phyloP scores from a whole-genome alignment of 805 yeast species.

The Torulaspora indica region DNA sequence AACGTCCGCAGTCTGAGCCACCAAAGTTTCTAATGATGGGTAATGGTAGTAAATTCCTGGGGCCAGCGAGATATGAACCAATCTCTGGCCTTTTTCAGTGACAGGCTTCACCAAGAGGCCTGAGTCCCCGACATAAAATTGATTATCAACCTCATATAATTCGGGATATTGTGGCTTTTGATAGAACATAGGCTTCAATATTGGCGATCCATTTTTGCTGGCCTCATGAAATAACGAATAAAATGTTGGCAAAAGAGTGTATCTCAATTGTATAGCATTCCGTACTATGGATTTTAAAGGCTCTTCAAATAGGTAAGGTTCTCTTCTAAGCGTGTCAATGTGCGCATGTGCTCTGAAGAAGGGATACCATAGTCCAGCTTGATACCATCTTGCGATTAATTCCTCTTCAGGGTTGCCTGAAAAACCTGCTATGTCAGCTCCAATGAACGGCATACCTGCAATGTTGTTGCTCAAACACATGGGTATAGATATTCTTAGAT shows the following conservation, averaged over 20 bases:
- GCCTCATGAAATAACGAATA: slow-evolving; percentile 75
- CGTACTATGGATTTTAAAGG: slow-evolving; percentile 63
- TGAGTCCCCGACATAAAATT: slow-evolving; percentile 68
- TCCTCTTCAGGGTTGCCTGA: slow-evolving; percentile 85
- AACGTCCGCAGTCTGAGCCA: slow-evolving; percentile 31
- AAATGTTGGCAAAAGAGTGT: slow-evolving; percentile 67
- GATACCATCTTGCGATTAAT: slow-evolving; percentile 87
- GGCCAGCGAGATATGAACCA: slow-evolving; percentile 38
- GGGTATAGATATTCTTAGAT: slow-evolving; percentile 72
- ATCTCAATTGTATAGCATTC: slow-evolving; percentile 69
- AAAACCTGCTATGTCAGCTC: slow-evolving; percentile 97
- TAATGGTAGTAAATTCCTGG: slow-evolving; percentile 57
- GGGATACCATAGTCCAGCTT: slow-evolving; percentile 93
- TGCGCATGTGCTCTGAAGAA: slow-evolving; percentile 97
- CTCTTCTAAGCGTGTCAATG: slow-evolving; percentile 86
- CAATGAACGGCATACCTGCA: slow-evolving; percentile 86
- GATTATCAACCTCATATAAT: slow-evolving; percentile 65
- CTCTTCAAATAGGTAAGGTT: slow-evolving; percentile 83
- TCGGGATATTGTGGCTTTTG: slow-evolving; percentile 41
- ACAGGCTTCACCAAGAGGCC: slow-evolving; percentile 81
- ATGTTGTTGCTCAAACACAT: slow-evolving; percentile 79
- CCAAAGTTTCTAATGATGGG: slow-evolving; percentile 32
- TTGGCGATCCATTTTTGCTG: slow-evolving; percentile 58
- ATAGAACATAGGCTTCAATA: slow-evolving; percentile 64
- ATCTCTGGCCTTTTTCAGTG: slow-evolving; percentile 46